Evolutionary conservation across 352 stramenopile species (phyloP).

Genomic region (Aphanomyces stellatus): DNA sequence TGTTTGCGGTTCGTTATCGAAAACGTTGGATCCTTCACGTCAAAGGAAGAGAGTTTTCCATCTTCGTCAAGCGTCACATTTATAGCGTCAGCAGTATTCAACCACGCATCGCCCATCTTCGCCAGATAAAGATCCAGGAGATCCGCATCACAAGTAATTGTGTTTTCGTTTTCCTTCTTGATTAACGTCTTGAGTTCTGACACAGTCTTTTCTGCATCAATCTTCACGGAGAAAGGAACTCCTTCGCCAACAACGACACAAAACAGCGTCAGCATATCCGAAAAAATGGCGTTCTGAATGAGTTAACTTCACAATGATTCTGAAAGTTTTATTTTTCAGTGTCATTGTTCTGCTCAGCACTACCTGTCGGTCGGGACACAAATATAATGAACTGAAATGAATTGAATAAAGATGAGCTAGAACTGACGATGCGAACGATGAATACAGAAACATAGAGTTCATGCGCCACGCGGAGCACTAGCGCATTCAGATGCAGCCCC

Average conservation of each 20-base stretch:
- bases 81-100: not conserved
- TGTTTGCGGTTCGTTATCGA: not conserved
- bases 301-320: too few species aligned
- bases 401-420: constrained; percentile 66
- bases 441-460: constrained; percentile 74
- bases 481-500: constrained; percentile 80
- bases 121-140: constrained; percentile 22
- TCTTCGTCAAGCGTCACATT: not conserved
- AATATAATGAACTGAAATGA: too few species aligned
- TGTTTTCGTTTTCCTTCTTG: constrained; percentile 5
- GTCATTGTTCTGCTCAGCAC: too few species aligned
- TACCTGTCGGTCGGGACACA: too few species aligned
- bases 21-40: not conserved
- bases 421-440: constrained; percentile 69
- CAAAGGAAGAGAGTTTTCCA: not conserved
- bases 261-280: not conserved
- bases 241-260: constrained; percentile 16
- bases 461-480: constrained; percentile 82
- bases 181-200: constrained; percentile 15
- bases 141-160: constrained; percentile 11
- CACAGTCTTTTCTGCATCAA: constrained; percentile 15
- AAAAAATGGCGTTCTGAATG: too few species aligned
- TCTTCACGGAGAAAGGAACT: constrained; percentile 19
- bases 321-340: too few species aligned
- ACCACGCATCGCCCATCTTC: constrained; percentile 20